Percentiles rank a stretch among this genome's conserved stretches.
Conservation (phyloP, 306 rosid species). For the Cajanus cajan region DNA sequence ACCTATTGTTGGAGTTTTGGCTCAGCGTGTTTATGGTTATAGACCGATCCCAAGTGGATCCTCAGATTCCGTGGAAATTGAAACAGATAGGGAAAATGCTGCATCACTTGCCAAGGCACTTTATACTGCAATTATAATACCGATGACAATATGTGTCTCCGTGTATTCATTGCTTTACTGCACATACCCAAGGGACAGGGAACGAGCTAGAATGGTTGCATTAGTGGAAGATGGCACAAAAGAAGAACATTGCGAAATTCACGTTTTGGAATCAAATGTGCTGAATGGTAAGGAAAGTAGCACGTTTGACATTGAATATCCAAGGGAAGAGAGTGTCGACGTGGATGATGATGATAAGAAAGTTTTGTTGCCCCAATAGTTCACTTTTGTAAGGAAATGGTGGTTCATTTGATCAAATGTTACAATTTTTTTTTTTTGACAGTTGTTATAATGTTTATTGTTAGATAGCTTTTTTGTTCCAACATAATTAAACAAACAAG, state of each 20-base stretch:
- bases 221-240: constrained; percentile 34
- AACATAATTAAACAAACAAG: too few relatives aligned
- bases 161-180: constrained; percentile 74
- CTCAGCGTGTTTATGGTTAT: constrained; percentile 67
- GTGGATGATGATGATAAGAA: constrained; percentile 51
- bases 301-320: constrained; percentile 29
- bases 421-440: too few relatives aligned
- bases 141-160: constrained; percentile 59
- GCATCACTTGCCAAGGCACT: constrained; percentile 77
- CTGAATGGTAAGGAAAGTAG: constrained; percentile 21
- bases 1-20: constrained; percentile 73
- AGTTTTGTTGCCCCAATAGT: constrained; percentile 39
- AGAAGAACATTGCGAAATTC: constrained; percentile 13
- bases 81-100: constrained; percentile 77
- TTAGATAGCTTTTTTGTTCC: neutral
- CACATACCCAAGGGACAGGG: constrained; percentile 82
- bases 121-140: constrained; percentile 65
- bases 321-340: too few relatives aligned
- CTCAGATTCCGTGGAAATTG: constrained; percentile 45
- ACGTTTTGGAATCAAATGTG: constrained; percentile 28
- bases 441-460: neutral
- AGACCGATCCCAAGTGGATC: constrained; percentile 66
- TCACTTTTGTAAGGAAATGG: neutral
- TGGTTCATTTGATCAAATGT: neutral
- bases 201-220: constrained; percentile 64